Base-by-base conservation (phyloP, 2,329 filamentous ascomycete genomes). In the Alternaria longipes region DNA sequence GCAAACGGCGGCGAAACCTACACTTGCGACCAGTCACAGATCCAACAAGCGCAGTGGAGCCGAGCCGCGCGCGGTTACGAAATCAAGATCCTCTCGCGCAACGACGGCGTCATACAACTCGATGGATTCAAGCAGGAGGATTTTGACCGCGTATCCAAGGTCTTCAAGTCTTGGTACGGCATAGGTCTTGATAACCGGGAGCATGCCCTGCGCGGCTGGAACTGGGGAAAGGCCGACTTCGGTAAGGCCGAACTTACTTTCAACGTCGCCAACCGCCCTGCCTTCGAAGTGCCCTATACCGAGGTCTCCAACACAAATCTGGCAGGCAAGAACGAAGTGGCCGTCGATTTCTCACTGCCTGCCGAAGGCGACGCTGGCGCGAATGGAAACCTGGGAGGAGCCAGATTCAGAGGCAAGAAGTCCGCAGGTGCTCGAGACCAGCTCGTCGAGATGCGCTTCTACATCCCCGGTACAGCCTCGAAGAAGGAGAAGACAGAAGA, bases 171-270 rank as follows among this genome's bases (percentile, higher is more conserved):
- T 75, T 98, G 94, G 92, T 99, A 98, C 82, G 95, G 93, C 81
- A 91, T 95, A 74, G 93, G 90, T 73, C 86, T 99, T 60, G 94
- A 98, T 78, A 92, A 88, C 79, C 93, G 92, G 80, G 95, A 99
- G 81, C 95, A 98, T 80, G 93, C 95, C 24, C 84, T 99, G 60
- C 89, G 95, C 70, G 95, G 95, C 58, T 99, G 95, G 95, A 99
- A 99, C 79, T 99, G 95, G 96, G 95, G 95, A 74, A 99, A 98
- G 82, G 92, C 93, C 66, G 95, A 99, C 74, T 97, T 99, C 78
- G 90, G 91, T 63, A 97, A 98, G 81, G 91, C 93, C 56, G 95
- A 99, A 82, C 87, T 99, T 57, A 88, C 92, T 30, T 99, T 99
- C 85, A 98, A 94, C 79, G 95, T 99, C 38, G 93, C 97, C 78